Percentiles rank a stretch among this genome's conserved stretches.
These are phyloP conservation scores for Leptographium procerum DNA, from an alignment of 2,329 filamentous ascomycete species.

Conservation along the genomic window DNA sequence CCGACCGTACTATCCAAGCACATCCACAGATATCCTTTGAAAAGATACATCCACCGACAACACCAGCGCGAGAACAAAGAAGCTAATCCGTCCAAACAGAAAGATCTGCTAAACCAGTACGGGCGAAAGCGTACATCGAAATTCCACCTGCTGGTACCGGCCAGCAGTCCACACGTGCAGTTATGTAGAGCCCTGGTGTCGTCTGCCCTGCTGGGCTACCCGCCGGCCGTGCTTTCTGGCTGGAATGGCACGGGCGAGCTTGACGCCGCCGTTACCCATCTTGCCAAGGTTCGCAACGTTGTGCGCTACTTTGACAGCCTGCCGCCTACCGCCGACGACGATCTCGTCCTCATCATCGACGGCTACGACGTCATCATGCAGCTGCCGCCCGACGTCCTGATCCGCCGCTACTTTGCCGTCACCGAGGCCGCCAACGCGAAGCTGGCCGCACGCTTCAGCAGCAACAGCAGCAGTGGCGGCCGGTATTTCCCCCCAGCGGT, in stretches of 20 bases:
- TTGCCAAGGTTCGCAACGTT: slow-evolving; percentile 4
- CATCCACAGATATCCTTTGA: no score
- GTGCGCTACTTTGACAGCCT: slow-evolving; percentile 3
- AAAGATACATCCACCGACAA: no score
- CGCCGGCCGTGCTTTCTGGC: background rate
- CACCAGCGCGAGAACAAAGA: no score
- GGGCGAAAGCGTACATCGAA: background rate
- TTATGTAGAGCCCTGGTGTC: slow-evolving; percentile 2
- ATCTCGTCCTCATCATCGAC: slow-evolving; percentile 6
- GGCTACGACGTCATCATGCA: slow-evolving; percentile 6
- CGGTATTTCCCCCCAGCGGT: background rate
- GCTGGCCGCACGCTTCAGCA: background rate
- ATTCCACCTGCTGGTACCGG: slow-evolving; percentile 1
- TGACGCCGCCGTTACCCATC: slow-evolving; percentile 2
- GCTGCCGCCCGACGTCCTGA: slow-evolving; percentile 1
- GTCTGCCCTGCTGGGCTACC: background rate
- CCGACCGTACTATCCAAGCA: no score
- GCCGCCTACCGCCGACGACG: background rate
- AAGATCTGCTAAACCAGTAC: background rate
- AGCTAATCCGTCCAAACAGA: background rate
- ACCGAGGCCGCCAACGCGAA: background rate
- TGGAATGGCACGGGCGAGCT: slow-evolving; percentile 4
- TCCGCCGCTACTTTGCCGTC: slow-evolving; percentile 3
- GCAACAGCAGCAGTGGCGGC: no score
- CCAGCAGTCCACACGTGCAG: background rate